Evolutionary conservation across 108 stramenopile genomes (phyloP).

Genomic region (Cylindrotheca closterium): DNA sequence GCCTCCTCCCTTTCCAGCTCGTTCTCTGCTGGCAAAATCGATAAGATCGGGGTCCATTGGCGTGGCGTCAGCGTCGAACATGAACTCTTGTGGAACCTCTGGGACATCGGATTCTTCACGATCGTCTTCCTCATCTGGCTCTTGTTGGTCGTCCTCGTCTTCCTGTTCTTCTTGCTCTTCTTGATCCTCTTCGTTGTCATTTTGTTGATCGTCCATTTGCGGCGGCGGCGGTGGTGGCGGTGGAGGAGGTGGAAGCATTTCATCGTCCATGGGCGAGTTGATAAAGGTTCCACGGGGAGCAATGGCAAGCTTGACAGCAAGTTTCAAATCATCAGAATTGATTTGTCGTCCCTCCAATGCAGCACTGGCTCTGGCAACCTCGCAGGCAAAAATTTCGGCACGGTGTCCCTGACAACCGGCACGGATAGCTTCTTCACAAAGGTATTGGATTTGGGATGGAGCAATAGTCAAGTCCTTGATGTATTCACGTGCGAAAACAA

Average conservation of each 20-base stretch:
- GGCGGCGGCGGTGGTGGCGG: slow-evolving; percentile 93
- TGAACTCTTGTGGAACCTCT: slow-evolving; percentile 95
- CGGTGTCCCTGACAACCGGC: slow-evolving; percentile 96
- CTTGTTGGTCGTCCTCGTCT: slow-evolving; percentile 67
- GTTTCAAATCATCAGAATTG: slow-evolving; percentile 77
- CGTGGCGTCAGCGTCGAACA: slow-evolving; percentile 94
- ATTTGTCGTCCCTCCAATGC: slow-evolving; percentile 92
- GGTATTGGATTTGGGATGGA: slow-evolving; percentile 90
- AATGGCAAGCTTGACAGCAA: slow-evolving; percentile 96
- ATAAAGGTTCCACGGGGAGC: slow-evolving; percentile 94
- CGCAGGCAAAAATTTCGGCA: slow-evolving; percentile 93
- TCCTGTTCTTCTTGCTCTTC: slow-evolving; percentile 85
- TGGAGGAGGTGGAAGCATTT: slow-evolving; percentile 86
- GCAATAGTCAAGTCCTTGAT: slow-evolving; percentile 77
- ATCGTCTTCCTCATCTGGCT: slow-evolving; percentile 72
- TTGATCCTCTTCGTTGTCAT: slow-evolving; percentile 80
- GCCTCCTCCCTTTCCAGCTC: slow-evolving; percentile 91
- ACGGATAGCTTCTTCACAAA: slow-evolving; percentile 95
- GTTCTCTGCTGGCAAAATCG: slow-evolving; percentile 75
- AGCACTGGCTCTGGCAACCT: slow-evolving; percentile 90
- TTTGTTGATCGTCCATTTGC: slow-evolving; percentile 79
- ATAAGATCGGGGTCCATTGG: slow-evolving; percentile 97
- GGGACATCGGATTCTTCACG: slow-evolving; percentile 81
- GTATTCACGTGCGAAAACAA: slow-evolving; percentile 92
- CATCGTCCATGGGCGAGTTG: slow-evolving; percentile 78